Evolutionary conservation across 495 filamentous ascomycete genomes (phyloP), one percentile per base, ranked within the genome.

Genomic region (Hypoxylon subgilvum): DNA sequence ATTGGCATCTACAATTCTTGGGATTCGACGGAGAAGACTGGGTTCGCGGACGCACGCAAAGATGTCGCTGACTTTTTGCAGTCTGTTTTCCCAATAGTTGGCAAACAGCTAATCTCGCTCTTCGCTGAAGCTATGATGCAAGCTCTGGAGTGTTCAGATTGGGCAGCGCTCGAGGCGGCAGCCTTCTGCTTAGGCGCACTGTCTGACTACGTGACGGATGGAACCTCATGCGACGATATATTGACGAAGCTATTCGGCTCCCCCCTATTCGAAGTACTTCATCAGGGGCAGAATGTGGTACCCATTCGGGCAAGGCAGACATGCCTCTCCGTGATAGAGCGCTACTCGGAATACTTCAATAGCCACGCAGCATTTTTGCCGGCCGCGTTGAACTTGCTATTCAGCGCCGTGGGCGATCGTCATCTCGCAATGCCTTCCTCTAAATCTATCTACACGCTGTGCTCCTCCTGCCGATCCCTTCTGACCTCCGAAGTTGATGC

Each of bases 21-120:
- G 92, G 83, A 86, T 49, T 84, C 86, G 23, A 82, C 88, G 4
- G 85, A 91, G 35, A 83, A 83, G 39, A 76, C 75, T 38, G 87
- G 84, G 32, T 96, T 96, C 68, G 80, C 79, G 50, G 83, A 87
- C 30, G 93, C 91, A 42, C 84, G 94, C 18, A 82, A 86, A 47
- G 92, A 97, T 61, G 88, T 91, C 38, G 82, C 79, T 39, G 92
- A 96, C 69, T 82, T 95, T 55, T 74, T 96, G 1, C 84, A 92
- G 46, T 82, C 88, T 2, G 84, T 87, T 21, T 96, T 89, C 62
- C 77, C 86, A 0, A 75, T 91, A 4, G 71, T 91, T 3, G 89
- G 89, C 0, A 76, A 84, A 17, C 76, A 79, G 3, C 66, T 96
- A 23, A 80, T 96, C 13, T 77, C 84, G 13, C 80, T 84, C 7